Evolutionary conservation across 139 green algal species (phyloP), one percentile per base, ranked within the genome.

Genomic region (Haematococcus sp.): DNA sequence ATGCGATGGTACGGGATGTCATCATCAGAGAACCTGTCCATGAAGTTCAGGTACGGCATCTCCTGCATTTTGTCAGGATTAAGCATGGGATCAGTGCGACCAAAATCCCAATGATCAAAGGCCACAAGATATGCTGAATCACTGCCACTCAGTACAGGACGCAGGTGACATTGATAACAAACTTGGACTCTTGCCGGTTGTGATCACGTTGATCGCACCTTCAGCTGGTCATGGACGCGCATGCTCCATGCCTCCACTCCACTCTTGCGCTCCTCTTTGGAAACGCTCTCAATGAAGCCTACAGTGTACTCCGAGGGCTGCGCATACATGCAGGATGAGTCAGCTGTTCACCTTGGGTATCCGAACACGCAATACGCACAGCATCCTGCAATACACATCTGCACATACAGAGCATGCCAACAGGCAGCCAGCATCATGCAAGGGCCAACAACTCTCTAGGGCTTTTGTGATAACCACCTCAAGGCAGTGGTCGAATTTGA

Each of bases 1-100:
- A 89, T 86, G 0, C 80, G 51, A 54, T 89, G 84, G 70, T 83
- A 89, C 1, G 84, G 84, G 27, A 85, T 61, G 33, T 77, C 76
- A 17, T 72, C 68, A 11, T 68, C 67, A 27, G 28, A 68, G 32
- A 78, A 88, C n/a, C 51, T 49, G 7, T 55, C 56, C 16, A 70
- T 46, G 40, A 85, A 85, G 2, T 77, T 33, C 1, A 2, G 19
- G 52, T 77, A 84, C 16, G 69, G 68, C 31, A 84, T 63, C 49
- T 87, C 58, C 58, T 65, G 58, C 11, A n/a, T 61, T 16, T 61
- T 11, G 58, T 65, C 40, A 49, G 40, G 40, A 7, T 49, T 49
- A 49, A 7, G 11, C 40, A 49, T 11, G 40, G 40, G 40, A 19
- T 7, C 7, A 7, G 7, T 19, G 7, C 40, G 7, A 49, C 40